Conservation (phyloP, 2,329 filamentous ascomycete genomes). For the Fusarium pseudoanthophilum region DNA sequence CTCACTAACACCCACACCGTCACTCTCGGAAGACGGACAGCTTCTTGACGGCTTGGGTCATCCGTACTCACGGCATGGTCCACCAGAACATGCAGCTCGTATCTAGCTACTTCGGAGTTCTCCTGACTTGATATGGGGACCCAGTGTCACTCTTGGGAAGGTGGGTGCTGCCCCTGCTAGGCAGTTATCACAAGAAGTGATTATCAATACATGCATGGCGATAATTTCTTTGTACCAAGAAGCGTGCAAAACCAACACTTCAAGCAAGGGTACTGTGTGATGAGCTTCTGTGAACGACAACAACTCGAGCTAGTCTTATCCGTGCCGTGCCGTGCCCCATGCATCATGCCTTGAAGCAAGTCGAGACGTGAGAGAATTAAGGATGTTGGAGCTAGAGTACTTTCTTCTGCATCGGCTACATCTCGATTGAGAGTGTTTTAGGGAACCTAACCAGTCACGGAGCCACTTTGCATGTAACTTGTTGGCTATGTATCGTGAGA, state of each 20-base stretch:
- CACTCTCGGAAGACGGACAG: conserved; percentile 21
- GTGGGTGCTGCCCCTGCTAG: conserved; percentile 10
- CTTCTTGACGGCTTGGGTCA: conserved; percentile 13
- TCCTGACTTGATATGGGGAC: conserved; percentile 12
- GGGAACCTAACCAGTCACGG: conserved; percentile 4
- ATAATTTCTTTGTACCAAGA: conserved; percentile 8
- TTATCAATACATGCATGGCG: conserved; percentile 9
- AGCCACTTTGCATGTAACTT: conserved; percentile 40
- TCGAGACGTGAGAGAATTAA: conserved; percentile 11
- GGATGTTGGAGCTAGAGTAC: conserved; percentile 12
- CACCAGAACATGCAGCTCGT: conserved; percentile 8
- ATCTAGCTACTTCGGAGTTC: conserved; percentile 4
- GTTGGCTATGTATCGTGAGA: conserved; percentile 33
- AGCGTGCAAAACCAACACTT: conserved; percentile 14
- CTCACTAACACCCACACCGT: conserved; percentile 35
- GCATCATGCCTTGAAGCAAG: conserved; percentile 14
- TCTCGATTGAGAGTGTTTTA: conserved; percentile 25
- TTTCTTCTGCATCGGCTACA: conserved; percentile 19
- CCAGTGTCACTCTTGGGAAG: background rate
- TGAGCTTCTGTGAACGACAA: background rate
- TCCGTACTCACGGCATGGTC: conserved; percentile 15
- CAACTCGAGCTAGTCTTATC: conserved; percentile 14
- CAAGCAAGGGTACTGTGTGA: conserved; percentile 21
- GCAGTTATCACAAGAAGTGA: conserved; percentile 18
- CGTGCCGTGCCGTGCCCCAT: conserved; percentile 20